Conservation (phyloP, 1,284 basidiomycete genomes). For the Leccinum colubrinum region DNA sequence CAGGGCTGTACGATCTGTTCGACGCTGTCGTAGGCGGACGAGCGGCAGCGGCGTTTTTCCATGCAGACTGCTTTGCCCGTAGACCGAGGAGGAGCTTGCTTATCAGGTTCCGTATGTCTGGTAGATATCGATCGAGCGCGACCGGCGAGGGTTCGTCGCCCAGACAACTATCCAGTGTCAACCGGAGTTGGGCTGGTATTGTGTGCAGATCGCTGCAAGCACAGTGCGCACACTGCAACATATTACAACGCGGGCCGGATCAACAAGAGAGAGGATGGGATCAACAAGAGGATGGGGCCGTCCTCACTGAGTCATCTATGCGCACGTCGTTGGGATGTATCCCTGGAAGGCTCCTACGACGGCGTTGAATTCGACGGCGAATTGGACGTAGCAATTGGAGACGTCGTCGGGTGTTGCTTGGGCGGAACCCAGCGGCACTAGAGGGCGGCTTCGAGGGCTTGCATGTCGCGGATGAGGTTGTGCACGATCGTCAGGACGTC, state of each 20-base stretch:
- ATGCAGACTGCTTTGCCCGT: constrained; percentile 79
- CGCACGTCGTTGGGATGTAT: no score
- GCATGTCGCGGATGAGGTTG: no score
- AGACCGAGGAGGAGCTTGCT: constrained; percentile 82
- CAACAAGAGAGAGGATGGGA: background rate
- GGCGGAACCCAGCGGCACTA: no score
- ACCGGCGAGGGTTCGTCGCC: constrained; percentile 80
- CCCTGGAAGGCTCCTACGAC: no score
- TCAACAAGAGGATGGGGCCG: background rate
- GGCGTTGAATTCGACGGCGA: no score
- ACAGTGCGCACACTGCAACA: background rate
- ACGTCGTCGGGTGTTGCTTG: no score
- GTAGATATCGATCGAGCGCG: constrained; percentile 74
- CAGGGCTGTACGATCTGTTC: constrained; percentile 1
- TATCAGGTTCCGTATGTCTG: constrained; percentile 78
- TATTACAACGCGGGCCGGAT: background rate
- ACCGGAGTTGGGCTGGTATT: constrained; percentile 79
- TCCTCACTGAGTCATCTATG: constrained; percentile 18
- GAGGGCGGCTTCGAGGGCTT: no score
- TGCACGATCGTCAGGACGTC: no score
- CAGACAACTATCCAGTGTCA: constrained; percentile 81
- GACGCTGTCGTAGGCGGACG: constrained; percentile 9
- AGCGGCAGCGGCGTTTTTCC: constrained; percentile 33
- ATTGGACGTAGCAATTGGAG: no score
- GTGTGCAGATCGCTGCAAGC: constrained; percentile 67